Evolutionary conservation across 169 alveolate genomes (phyloP), one percentile per base, ranked within the genome.

Genomic region (Plasmodium blacklocki): DNA sequence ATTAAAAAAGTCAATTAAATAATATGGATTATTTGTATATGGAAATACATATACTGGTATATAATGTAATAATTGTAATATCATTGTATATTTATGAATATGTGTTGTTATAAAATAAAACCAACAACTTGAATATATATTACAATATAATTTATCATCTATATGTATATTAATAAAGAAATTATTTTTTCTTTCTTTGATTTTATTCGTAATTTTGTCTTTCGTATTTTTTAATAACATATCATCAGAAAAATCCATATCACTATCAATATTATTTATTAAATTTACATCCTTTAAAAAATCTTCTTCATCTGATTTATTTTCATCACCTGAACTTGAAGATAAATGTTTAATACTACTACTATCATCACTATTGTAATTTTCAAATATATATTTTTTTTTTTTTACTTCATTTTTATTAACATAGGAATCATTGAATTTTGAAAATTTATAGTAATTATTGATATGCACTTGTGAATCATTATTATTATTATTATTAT

Each of bases 21-120:
- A 86, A 54, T 60, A 72, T 4, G 88, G 87, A 32, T 86, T 86
- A 47, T 70, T 86, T 23, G 92, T 86, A 64, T 86, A 86, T 26
- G 92, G 92, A 49, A 86, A 86, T 15, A 86, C 87, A 86, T 15
- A 86, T 54, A 73, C 15, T 3, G 92, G 92, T 15, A 86, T 86
- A 14, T 70, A 56, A 52, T 86, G 88, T 23, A 86, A 62, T 15
- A 86, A 23, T 54, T 73, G 88, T 50, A 86, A 74, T n/a, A 26
- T 64, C 92, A 86, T 86, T 7, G 70, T 58, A 71, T 86, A 67
- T 1, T 63, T 62, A 73, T 86, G 92, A 12, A 47, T 47, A 86
- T 66, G 73, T 3, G 74, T 26, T 60, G 92, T 73, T 72, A 86
- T 86, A 67, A 86, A 86, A 21, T 71, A 71, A 52, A 72, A 86